Evolutionary conservation across 2,329 filamentous ascomycete genomes (phyloP).

Genomic region (Didymella arachidicola): DNA sequence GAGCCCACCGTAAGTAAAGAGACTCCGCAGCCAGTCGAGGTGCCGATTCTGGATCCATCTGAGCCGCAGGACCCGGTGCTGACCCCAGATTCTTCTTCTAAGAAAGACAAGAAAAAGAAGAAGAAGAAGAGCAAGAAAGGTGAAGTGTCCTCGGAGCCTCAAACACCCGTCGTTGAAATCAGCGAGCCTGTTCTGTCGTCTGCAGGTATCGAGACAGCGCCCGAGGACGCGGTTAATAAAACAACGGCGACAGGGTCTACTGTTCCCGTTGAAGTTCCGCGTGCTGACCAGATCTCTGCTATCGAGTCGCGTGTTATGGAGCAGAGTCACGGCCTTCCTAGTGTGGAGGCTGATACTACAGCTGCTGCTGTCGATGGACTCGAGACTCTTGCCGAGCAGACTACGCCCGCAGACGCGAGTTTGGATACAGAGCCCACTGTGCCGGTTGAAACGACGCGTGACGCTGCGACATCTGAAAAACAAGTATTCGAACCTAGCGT

Average conservation of each 20-base stretch:
- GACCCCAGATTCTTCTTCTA: constrained; percentile 15
- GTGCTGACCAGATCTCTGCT: background rate
- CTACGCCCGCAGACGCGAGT: background rate
- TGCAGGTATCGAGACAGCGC: background rate
- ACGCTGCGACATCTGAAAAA: constrained; percentile 4
- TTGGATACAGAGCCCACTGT: constrained; percentile 10
- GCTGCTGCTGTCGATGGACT: background rate
- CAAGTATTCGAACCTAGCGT: background rate
- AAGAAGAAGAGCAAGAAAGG: constrained; percentile 41
- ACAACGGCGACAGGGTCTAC: background rate
- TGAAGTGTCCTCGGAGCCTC: constrained; percentile 28
- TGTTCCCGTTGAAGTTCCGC: background rate
- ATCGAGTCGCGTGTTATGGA: constrained; percentile 1
- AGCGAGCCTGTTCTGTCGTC: constrained; percentile 5
- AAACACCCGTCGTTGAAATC: constrained; percentile 22
- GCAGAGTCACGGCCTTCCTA: background rate
- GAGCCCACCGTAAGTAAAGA: constrained; percentile 6
- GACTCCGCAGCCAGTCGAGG: background rate
- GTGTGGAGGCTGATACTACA: background rate
- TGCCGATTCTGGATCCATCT: background rate
- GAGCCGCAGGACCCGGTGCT: too few species aligned
- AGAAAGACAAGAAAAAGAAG: constrained; percentile 41
- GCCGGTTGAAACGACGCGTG: constrained; percentile 1
- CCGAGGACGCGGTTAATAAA: background rate
- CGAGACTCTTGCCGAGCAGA: background rate